phyloP scores from a whole-genome alignment of 2,329 filamentous ascomycete species.

The Ambrosiella cleistominuta region DNA sequence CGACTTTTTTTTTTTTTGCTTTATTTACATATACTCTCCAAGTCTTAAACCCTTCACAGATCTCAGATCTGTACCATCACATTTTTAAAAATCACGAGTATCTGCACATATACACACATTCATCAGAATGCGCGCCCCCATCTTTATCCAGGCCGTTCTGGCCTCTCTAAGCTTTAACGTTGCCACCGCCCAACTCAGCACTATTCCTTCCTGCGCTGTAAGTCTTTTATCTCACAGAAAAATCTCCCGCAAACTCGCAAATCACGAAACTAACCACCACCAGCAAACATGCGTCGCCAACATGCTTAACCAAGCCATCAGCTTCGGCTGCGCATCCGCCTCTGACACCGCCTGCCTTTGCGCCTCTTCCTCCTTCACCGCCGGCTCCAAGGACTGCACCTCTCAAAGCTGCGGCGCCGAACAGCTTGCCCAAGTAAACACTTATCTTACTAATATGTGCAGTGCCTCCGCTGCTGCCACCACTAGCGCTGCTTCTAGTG shows the following conservation, averaged over 20 bases:
- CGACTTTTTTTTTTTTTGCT: not conserved
- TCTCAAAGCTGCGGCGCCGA: conserved; percentile 16
- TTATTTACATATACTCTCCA: not conserved
- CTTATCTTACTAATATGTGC: conserved; percentile 18
- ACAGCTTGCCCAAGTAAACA: conserved; percentile 18
- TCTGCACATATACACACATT: not conserved
- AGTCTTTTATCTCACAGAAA: not conserved
- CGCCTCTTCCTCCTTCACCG: conserved; percentile 19
- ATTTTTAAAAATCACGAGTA: not conserved
- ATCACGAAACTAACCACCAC: not conserved
- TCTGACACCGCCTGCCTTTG: conserved; percentile 25
- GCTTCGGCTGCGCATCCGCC: conserved; percentile 13
- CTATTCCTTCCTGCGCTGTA: conserved; percentile 10
- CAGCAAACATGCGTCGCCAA: conserved; percentile 13
- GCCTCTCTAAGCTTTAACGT: conserved; percentile 2
- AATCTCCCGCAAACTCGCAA: not conserved
- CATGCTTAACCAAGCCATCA: conserved; percentile 9
- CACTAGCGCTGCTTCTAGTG: not conserved
- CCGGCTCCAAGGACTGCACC: conserved; percentile 26
- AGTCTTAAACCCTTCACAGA: not conserved
- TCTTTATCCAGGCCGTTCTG: conserved; percentile 3
- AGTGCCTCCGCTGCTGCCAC: conserved; percentile 8
- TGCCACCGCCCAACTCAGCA: conserved; percentile 8
- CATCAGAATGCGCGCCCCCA: conserved; percentile 3
- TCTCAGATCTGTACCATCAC: not conserved